A percentile compares a stretch with the other conserved stretches of the same genome.
Conservation (phyloP, 1,284 basidiomycete species). For the Abortiporus biennis region DNA sequence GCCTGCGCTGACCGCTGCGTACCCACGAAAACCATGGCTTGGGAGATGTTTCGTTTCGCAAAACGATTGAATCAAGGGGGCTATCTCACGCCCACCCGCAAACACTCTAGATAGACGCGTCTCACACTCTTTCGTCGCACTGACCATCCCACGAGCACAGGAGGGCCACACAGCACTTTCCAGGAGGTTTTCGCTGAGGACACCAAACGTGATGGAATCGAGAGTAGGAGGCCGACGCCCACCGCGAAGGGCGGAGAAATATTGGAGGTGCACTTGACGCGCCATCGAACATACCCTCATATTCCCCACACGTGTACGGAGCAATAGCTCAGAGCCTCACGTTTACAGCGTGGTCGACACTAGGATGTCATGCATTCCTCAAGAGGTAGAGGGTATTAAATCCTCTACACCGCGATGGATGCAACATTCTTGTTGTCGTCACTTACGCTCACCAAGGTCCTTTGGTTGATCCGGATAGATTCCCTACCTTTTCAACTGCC, state of each 20-base stretch:
- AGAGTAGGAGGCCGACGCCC: too few relatives aligned
- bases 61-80: background rate
- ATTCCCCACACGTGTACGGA: background rate
- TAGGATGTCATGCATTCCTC: slow-evolving; percentile 3
- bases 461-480: too few relatives aligned
- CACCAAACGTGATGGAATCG: too few relatives aligned
- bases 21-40: slow-evolving; percentile 19
- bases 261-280: too few relatives aligned
- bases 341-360: slow-evolving; percentile 10
- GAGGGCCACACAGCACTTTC: too few relatives aligned
- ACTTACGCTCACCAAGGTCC: too few relatives aligned
- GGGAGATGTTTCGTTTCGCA: slow-evolving; percentile 14
- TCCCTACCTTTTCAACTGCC: too few relatives aligned
- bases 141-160: too few relatives aligned
- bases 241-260: too few relatives aligned
- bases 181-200: too few relatives aligned
- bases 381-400: slow-evolving; percentile 1
- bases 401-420: slow-evolving; percentile 1
- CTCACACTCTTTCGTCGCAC: background rate
- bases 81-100: slow-evolving; percentile 1
- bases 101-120: background rate
- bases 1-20: slow-evolving; percentile 6
- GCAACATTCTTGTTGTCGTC: too few relatives aligned
- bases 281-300: too few relatives aligned
- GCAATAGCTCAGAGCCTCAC: slow-evolving; percentile 8